A percentile compares a stretch with the other conserved stretches of the same genome.
Evolutionary conservation across 306 rosid species (phyloP).

Genomic region (Vachellia pachyceras): DNA sequence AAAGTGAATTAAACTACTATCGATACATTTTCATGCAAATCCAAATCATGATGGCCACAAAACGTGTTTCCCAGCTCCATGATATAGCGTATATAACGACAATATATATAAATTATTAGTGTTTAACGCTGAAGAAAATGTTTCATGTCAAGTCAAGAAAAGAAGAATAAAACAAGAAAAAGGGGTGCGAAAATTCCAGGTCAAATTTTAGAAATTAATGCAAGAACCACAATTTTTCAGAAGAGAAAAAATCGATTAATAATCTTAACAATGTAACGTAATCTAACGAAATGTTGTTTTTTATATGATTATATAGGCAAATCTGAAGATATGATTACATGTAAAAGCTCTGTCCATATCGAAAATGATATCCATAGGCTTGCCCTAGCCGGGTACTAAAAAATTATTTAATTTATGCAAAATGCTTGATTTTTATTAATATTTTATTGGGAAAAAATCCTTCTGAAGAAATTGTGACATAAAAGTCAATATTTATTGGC

Average conservation of each 20-base stretch:
- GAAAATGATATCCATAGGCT: conserved; percentile 36
- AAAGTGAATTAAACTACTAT: too few relatives aligned
- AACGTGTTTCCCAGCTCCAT: conserved; percentile 34
- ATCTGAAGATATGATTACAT: conserved; percentile 13
- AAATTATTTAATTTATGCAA: neutral
- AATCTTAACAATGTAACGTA: neutral
- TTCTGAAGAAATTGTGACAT: neutral
- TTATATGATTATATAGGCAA: neutral
- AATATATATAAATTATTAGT: conserved; percentile 12
- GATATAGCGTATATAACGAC: too few relatives aligned
- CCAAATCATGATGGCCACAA: neutral
- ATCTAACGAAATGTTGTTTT: neutral
- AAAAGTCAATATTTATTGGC: conserved; percentile 48
- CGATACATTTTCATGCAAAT: too few relatives aligned
- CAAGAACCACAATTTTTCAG: conserved; percentile 25
- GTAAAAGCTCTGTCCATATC: conserved; percentile 45
- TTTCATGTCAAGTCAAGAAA: conserved; percentile 28
- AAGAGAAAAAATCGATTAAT: conserved; percentile 1
- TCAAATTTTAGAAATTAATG: neutral
- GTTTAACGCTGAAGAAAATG: conserved; percentile 24
- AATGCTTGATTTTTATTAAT: neutral
- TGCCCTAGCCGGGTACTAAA: neutral
- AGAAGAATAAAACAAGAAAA: neutral
- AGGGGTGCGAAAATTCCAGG: conserved; percentile 19
- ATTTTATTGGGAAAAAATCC: neutral